phyloP scores from a whole-genome alignment of 768 basidiomycete genomes.

The Mycena vitilis region DNA sequence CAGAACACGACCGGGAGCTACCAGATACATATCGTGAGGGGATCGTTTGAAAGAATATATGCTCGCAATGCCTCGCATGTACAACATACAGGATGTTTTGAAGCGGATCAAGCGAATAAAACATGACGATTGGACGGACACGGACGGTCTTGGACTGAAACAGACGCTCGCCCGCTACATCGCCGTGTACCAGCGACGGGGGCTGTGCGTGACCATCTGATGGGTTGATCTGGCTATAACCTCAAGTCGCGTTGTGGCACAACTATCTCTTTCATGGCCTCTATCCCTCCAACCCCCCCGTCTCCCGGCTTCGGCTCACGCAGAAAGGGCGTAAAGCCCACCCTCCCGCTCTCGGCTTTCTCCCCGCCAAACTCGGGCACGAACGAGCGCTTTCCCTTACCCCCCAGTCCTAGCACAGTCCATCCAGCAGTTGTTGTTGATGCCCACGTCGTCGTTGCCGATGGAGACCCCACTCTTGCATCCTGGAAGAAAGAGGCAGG shows the following conservation, averaged over 20 bases:
- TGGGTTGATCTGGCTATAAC: not conserved
- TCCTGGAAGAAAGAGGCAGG: conserved; percentile 68
- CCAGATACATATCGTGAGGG: too few relatives aligned
- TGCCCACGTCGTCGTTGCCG: conserved; percentile 65
- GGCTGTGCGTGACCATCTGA: not conserved
- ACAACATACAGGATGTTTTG: too few relatives aligned
- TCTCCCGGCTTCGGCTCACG: conserved; percentile 60
- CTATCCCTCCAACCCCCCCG: conserved; percentile 34
- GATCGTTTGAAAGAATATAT: too few relatives aligned
- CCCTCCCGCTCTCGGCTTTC: conserved; percentile 82
- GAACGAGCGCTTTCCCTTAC: conserved; percentile 73
- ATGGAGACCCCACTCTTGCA: conserved; percentile 53
- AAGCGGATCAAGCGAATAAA: too few relatives aligned
- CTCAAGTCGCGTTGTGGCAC: not conserved
- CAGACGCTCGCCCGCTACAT: too few relatives aligned
- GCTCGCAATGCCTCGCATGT: too few relatives aligned
- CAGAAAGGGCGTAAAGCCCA: conserved; percentile 76
- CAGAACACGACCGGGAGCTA: too few relatives aligned
- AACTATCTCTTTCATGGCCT: conserved; percentile 9
- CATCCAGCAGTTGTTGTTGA: conserved; percentile 76
- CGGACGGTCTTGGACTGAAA: too few relatives aligned
- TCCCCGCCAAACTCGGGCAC: conserved; percentile 76
- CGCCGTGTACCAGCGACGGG: too few relatives aligned
- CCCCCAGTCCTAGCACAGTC: conserved; percentile 74
- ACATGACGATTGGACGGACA: too few relatives aligned